Percentiles rank a stretch among this genome's conserved stretches.
Conservation (phyloP, 148 eudicot genomes). For the Rhododendron ovatum region DNA sequence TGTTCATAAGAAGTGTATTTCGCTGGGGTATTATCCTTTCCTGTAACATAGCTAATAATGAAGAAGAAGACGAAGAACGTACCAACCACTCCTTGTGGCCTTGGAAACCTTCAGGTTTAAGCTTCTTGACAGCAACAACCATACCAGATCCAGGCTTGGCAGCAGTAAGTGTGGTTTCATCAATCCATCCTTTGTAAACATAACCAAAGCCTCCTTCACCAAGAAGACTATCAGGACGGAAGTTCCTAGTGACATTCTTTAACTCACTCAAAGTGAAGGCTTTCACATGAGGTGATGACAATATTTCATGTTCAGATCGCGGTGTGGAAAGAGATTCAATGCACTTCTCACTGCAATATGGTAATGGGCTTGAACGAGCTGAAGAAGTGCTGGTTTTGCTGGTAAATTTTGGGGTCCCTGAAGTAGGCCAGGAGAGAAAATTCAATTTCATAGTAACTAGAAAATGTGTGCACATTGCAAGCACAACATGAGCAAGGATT, state of each 20-base stretch:
- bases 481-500: neutral
- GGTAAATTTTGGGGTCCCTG: constrained; percentile 46
- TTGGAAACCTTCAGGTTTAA: constrained; percentile 37
- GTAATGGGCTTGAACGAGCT: constrained; percentile 29
- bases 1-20: neutral
- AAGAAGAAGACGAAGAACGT: constrained; percentile 6
- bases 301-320: constrained; percentile 33
- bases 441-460: neutral
- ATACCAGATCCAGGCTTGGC: constrained; percentile 33
- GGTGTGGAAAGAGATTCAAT: constrained; percentile 50
- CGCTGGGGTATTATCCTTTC: neutral
- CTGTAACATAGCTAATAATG: neutral
- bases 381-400: constrained; percentile 47
- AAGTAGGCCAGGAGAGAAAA: constrained; percentile 12
- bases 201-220: constrained; percentile 48
- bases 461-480: neutral
- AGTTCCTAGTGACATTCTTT: constrained; percentile 28
- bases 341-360: constrained; percentile 37
- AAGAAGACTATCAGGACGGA: constrained; percentile 33
- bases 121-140: constrained; percentile 37
- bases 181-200: constrained; percentile 42
- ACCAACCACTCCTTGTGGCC: constrained; percentile 46
- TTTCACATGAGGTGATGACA: constrained; percentile 23
- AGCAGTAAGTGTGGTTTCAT: constrained; percentile 26
- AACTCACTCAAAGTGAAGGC: constrained; percentile 26